Percentiles rank a stretch among this genome's conserved stretches.
These are phyloP conservation scores for Endocalyx cinctus DNA, from an alignment of 2,329 filamentous ascomycete genomes.

Conservation along the genomic window DNA sequence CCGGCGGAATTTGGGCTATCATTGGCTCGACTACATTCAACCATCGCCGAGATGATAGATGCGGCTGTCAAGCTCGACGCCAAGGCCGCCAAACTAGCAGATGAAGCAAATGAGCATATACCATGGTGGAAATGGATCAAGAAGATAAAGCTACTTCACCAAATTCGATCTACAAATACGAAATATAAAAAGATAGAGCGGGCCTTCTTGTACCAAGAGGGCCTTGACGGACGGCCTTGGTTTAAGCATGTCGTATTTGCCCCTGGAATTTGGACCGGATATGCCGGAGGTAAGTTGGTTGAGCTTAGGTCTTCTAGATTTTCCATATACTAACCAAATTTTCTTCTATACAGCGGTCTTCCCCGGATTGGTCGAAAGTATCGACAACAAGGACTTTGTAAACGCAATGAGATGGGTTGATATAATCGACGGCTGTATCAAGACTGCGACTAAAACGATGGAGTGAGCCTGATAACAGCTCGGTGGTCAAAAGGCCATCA, in stretches of 20 bases:
- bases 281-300: slow-evolving; percentile 61
- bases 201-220: slow-evolving; percentile 69
- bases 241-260: slow-evolving; percentile 96
- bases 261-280: slow-evolving; percentile 87
- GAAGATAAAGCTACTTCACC: slow-evolving; percentile 58
- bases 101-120: slow-evolving; percentile 42
- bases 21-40: slow-evolving; percentile 33
- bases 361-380: slow-evolving; percentile 58
- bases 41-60: slow-evolving; percentile 26
- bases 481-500: too few species aligned
- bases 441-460: slow-evolving; percentile 39
- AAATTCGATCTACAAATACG: slow-evolving; percentile 64
- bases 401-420: slow-evolving; percentile 56
- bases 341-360: slow-evolving; percentile 47
- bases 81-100: slow-evolving; percentile 32
- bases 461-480: slow-evolving; percentile 9
- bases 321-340: neutral
- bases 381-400: slow-evolving; percentile 53
- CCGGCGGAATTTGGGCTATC: slow-evolving; percentile 34
- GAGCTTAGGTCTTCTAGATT: neutral
- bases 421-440: slow-evolving; percentile 51
- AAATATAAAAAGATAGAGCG: slow-evolving; percentile 84
- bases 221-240: slow-evolving; percentile 76
- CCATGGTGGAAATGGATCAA: slow-evolving; percentile 78
- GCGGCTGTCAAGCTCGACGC: slow-evolving; percentile 42